Evolutionary conservation across 139 green algal genomes (phyloP).

Genomic region (Haematococcus lacustris): DNA sequence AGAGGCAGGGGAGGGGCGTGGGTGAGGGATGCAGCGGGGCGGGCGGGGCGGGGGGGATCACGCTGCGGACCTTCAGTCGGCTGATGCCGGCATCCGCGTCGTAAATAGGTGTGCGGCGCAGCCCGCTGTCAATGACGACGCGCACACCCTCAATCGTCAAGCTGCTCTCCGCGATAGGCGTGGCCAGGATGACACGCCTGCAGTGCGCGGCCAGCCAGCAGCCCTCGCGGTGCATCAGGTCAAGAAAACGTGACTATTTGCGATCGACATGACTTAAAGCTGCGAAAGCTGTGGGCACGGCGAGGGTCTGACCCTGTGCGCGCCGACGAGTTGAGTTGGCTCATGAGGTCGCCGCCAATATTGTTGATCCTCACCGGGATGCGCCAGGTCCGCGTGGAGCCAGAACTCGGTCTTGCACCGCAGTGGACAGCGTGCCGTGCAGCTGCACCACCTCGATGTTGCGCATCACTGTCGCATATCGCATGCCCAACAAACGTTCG

Average conservation of each 20-base stretch:
- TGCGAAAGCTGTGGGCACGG: background rate
- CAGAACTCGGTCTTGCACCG: conserved; percentile 48
- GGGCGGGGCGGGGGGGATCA: background rate
- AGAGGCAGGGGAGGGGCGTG: background rate
- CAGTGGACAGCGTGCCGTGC: conserved; percentile 45
- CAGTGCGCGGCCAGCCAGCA: background rate
- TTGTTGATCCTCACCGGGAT: conserved; percentile 24
- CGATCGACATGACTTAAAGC: background rate
- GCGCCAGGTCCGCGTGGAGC: too few relatives aligned
- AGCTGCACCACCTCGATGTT: conserved; percentile 34
- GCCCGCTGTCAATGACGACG: conserved; percentile 60
- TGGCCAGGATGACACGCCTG: conserved; percentile 54
- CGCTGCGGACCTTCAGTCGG: conserved; percentile 4
- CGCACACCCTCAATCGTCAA: conserved; percentile 61
- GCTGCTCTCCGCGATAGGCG: conserved; percentile 52
- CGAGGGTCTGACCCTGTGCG: background rate
- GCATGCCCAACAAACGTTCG: background rate
- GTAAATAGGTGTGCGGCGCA: conserved; percentile 29
- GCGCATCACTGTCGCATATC: background rate
- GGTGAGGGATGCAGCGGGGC: background rate
- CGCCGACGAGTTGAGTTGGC: too few relatives aligned
- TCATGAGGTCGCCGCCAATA: too few relatives aligned
- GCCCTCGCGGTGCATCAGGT: background rate
- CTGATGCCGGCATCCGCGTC: conserved; percentile 29
- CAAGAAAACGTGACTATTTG: background rate